A percentile compares a stretch with the other conserved stretches of the same genome.
These are phyloP conservation scores for Beauveria bassiana DNA, from an alignment of 2,329 filamentous ascomycete species.

Conservation along the genomic window DNA sequence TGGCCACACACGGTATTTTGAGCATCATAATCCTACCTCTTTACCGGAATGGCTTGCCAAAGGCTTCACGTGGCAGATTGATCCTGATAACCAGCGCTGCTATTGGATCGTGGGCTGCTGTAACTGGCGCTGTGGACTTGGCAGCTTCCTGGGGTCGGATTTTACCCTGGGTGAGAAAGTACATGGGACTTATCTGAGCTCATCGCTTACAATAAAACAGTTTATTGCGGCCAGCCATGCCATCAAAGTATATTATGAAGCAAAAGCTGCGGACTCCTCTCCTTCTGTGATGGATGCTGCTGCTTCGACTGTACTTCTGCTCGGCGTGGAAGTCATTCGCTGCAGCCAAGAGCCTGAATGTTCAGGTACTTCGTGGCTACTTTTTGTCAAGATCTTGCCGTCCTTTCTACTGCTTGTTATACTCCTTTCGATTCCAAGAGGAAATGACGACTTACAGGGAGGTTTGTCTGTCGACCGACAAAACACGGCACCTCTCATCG, in stretches of 20 bases:
- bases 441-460: not conserved
- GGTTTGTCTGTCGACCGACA: not conserved
- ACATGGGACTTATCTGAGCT: not conserved
- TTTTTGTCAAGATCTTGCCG: not conserved
- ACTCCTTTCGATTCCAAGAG: not conserved
- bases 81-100: not conserved
- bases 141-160: not conserved
- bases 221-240: not conserved
- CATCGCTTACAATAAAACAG: not conserved
- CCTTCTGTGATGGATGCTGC: not conserved
- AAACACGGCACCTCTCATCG: not conserved
- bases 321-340: not conserved
- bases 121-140: not conserved
- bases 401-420: not conserved
- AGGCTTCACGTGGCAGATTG: not conserved
- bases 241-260: not conserved
- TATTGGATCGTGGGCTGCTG: not conserved
- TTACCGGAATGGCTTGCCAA: no score
- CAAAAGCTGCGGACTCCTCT: not conserved
- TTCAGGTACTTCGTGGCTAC: not conserved
- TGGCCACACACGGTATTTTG: no score
- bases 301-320: not conserved
- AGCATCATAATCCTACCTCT: no score
- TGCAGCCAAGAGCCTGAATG: not conserved
- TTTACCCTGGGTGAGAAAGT: not conserved